Base-by-base conservation (phyloP, 1,284 basidiomycete species). In the Sporisorium sorghi region DNA sequence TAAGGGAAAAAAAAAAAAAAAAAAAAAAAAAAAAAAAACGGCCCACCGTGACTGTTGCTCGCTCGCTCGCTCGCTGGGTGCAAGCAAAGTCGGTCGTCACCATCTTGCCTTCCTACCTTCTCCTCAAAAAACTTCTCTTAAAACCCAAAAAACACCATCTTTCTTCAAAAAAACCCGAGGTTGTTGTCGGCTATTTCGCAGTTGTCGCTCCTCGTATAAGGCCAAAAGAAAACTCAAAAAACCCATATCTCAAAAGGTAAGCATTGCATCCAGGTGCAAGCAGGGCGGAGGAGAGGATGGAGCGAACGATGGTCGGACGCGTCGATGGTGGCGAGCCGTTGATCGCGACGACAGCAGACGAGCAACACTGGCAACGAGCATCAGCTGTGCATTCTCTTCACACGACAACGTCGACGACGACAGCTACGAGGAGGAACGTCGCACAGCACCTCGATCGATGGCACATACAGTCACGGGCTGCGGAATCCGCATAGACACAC, bases 81-180 rank as follows among this genome's bases (percentile, higher is more conserved):
- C 51, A n/a, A 46, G 17, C 24, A 46, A 49, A 53, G 42, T 46
- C 5, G 44, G 21, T 19, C 43, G 28, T 47, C 57, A 21, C 40
- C 67, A 66, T 57, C 61, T 59, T 64, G 12, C 32, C 50, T 61
- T 61, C 47, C 59, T 63, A 51, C 70, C 62, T 69, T 56, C 56
- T 61, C 50, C 51, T 42, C 58, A 67, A 73, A 66, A 73, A 66
- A 68, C 51, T 57, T 57, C 63, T 59, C 47, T 48, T 51, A 56
- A 73, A 73, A 71, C 63, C 33, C 58, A 63, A 71, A 70, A 71
- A 71, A 71, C 68, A 71, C 68, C 68, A 51, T 65, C 68, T 58
- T 52, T 48, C 35, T 35, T 30, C 8, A 47, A 59, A 64, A 70
- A 70, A 70, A 49, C 56, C 60, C 67, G 58, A 70, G 67, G 67